Percentiles rank a stretch among this genome's conserved stretches.
Conservation (phyloP, 129 eudicot genomes). For the Logfia minima region DNA sequence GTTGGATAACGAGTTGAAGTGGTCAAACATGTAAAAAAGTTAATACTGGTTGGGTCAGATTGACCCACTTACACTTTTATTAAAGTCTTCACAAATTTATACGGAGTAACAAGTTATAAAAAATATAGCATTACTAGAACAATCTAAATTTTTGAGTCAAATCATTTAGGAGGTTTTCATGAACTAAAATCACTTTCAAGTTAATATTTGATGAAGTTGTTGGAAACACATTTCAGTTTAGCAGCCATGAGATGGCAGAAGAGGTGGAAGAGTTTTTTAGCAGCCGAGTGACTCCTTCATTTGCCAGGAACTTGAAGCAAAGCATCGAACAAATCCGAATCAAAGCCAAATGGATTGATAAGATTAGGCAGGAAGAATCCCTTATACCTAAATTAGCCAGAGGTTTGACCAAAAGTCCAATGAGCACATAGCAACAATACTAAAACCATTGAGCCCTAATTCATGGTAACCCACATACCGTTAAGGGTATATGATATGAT, state of each 20-base stretch:
- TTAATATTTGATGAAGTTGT: no score
- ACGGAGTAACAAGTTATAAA: not conserved
- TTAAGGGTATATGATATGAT: not conserved
- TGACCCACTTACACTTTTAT: no score
- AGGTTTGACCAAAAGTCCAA: constrained; percentile 32
- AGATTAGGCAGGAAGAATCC: constrained; percentile 43
- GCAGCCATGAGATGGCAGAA: constrained; percentile 48
- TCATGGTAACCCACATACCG: not conserved
- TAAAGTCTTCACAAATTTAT: not conserved
- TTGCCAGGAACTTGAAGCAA: constrained; percentile 51
- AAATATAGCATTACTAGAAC: not conserved
- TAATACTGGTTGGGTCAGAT: no score
- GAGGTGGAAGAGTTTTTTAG: constrained; percentile 50
- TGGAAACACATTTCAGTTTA: constrained; percentile 32
- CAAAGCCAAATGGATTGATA: constrained; percentile 44
- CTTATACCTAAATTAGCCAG: constrained; percentile 40
- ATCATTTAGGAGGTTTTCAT: not conserved
- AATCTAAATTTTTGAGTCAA: not conserved
- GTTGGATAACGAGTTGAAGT: not conserved
- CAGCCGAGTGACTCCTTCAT: constrained; percentile 40
- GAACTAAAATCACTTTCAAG: no score
- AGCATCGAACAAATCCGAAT: constrained; percentile 52
- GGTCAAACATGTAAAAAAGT: not conserved
- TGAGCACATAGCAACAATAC: constrained; percentile 7
- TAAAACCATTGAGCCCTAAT: not conserved